These are phyloP conservation scores for Cyberlindnera americana DNA, from an alignment of 805 yeast species.

Conservation along the genomic window DNA sequence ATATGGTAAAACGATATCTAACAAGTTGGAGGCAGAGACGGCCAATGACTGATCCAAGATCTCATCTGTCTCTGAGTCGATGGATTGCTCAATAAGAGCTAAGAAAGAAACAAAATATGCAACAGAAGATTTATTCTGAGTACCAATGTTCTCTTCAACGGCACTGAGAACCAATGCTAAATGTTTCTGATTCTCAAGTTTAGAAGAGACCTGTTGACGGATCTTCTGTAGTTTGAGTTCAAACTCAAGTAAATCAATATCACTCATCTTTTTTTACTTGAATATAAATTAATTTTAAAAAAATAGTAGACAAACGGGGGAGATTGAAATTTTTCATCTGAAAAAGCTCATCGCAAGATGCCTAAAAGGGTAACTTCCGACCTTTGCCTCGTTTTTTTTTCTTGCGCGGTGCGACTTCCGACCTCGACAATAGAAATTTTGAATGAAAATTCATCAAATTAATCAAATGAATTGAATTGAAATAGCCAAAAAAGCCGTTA, in stretches of 20 bases:
- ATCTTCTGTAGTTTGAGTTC: conserved; percentile 64
- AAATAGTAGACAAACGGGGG: too few species aligned
- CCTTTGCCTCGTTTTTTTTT: too few species aligned
- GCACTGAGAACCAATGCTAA: conserved; percentile 81
- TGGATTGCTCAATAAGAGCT: conserved; percentile 73
- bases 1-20: conserved; percentile 75
- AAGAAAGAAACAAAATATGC: conserved; percentile 84
- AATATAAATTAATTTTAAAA: too few species aligned
- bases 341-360: not conserved
- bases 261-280: conserved; percentile 9
- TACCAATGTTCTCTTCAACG: conserved; percentile 79
- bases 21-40: conserved; percentile 70
- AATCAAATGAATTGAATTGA: too few species aligned
- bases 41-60: conserved; percentile 62
- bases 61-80: conserved; percentile 43
- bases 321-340: conserved; percentile 4
- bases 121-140: conserved; percentile 51
- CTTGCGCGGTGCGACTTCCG: conserved; percentile 4
- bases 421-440: not conserved
- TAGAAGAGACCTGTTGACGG: conserved; percentile 70
- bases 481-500: too few species aligned
- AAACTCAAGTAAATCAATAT: conserved; percentile 30
- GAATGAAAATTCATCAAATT: too few species aligned
- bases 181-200: conserved; percentile 81
- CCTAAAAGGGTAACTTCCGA: not conserved